Conservation (phyloP, 257 asterid genomes). For the Solanum sejunctum region DNA sequence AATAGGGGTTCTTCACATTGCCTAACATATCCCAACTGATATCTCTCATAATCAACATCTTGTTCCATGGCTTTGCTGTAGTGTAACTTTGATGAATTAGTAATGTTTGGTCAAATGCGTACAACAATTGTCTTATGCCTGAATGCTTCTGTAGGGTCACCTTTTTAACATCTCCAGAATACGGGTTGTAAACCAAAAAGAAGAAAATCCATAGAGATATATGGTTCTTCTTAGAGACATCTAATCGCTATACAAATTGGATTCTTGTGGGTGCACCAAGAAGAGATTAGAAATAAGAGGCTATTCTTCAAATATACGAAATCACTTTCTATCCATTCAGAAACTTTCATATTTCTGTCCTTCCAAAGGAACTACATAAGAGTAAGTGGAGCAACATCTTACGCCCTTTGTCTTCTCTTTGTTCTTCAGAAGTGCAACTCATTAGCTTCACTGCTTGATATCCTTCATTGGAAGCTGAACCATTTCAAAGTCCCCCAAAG, state of each 20-base stretch:
- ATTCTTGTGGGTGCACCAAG: neutral
- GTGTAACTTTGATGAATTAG: neutral
- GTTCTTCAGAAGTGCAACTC: neutral
- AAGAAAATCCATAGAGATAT: neutral
- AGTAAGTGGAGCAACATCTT: neutral
- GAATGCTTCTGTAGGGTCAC: neutral
- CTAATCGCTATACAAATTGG: neutral
- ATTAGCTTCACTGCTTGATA: neutral
- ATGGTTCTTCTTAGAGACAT: neutral
- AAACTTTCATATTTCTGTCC: neutral
- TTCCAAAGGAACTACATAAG: neutral
- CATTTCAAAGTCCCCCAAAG: neutral
- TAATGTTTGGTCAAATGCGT: neutral
- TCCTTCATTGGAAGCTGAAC: neutral
- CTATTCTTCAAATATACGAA: neutral
- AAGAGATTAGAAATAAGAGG: neutral
- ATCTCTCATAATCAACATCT: neutral
- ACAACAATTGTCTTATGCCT: neutral
- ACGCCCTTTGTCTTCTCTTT: neutral
- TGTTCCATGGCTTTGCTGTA: neutral
- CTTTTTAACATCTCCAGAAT: neutral
- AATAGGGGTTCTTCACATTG: neutral
- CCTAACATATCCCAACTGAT: neutral
- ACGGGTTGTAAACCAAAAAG: neutral
- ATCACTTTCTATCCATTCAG: neutral